Evolutionary conservation across 768 basidiomycete species (phyloP).

Genomic region (Mycena floridula): DNA sequence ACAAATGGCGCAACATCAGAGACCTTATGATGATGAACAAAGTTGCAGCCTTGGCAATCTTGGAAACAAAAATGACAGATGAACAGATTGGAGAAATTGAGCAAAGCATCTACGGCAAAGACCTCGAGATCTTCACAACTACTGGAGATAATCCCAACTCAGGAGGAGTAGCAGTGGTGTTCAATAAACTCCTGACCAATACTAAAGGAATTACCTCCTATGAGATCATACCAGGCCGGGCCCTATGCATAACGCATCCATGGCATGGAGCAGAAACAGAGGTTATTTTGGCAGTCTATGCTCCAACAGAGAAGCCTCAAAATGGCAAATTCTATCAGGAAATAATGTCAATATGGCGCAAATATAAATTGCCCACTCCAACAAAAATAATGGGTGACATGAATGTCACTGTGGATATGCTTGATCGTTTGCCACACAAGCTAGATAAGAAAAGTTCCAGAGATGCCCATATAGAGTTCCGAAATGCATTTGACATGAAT

Average conservation of each 20-base stretch:
- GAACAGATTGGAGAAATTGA: slow-evolving; percentile 5
- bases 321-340: slow-evolving; percentile 11
- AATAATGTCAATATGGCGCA: not conserved
- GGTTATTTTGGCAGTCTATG: slow-evolving; percentile 11
- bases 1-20: slow-evolving; percentile 9
- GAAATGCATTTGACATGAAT: not conserved
- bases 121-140: slow-evolving; percentile 1
- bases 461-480: not conserved
- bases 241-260: not conserved
- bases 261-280: slow-evolving; percentile 4
- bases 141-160: slow-evolving; percentile 3
- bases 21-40: slow-evolving; percentile 5
- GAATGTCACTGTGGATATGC: slow-evolving; percentile 3
- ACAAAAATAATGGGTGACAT: slow-evolving; percentile 3
- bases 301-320: slow-evolving; percentile 6
- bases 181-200: slow-evolving; percentile 11
- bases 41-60: slow-evolving; percentile 8
- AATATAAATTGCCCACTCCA: slow-evolving; percentile 3
- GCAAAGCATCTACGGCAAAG: not conserved
- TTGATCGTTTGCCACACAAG: slow-evolving; percentile 6
- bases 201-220: not conserved
- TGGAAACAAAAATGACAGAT: slow-evolving; percentile 11
- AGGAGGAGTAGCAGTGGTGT: slow-evolving; percentile 9
- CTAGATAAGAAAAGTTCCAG: not conserved
- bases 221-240: not conserved